Evolutionary conservation across 441 rosid genomes (phyloP), one percentile per base, ranked within the genome.

Genomic region (Jatropha podagrica): DNA sequence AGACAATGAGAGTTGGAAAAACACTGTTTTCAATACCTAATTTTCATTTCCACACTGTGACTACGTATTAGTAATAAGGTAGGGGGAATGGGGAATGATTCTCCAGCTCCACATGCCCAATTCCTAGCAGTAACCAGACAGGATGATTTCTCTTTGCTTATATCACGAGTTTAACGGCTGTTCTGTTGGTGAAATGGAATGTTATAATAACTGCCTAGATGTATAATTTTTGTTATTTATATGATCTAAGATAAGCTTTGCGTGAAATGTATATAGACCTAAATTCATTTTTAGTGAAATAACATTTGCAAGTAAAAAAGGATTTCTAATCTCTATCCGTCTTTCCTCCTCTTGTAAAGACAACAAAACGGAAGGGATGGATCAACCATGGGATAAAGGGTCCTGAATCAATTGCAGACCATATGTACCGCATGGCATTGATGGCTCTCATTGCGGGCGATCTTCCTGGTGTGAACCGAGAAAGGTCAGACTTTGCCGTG

Each of bases 281-380:
- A 18, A 66, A 52, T n/a, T 6, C 2, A 32, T 18, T 63, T n/a
- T 49, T 52, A n/a, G 20, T 64, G 52, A 7, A 20, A 38, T 54
- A 38, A 38, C n/a, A 73, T 41, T 62, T 73, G 42, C 37, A 73
- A 63, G 44, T 5, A 58, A n/a, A 58, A 41, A 48, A 15, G 3
- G 12, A 46, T 69, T 60, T 9, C 63, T 15, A 13, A 60, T 18
- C 15, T 70, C 55, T 37, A 2, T 48, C 18, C 42, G 69, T 52
- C 67, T 51, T 4, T 32, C 44, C 13, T 54, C 51, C 64, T 20
- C 10, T 4, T 63, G 0, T 27, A 27, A 75, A 95, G 98, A 91
- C 92, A 11, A 92, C 98, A n/a, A 91, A 94, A 78, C 84, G 93
- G 71, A 85, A 92, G 72, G 97, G 98, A 32, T 95, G 98, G 98